Base-by-base conservation (phyloP, 2,329 filamentous ascomycete species). In the Colletotrichum orbiculare region DNA sequence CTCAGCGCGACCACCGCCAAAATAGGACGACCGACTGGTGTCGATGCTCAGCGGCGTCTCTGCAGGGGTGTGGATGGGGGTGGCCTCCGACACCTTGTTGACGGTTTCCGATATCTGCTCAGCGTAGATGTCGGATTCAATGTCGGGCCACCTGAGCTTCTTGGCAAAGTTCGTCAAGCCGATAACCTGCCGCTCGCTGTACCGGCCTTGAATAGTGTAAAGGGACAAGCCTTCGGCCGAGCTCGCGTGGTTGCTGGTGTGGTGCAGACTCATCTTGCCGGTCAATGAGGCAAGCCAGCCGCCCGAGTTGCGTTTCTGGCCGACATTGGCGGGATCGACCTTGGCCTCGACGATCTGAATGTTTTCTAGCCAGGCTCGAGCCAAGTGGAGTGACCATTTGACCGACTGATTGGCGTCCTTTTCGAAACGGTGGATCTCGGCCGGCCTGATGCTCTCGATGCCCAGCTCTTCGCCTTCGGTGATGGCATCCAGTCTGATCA, bases 291-390 rank as follows among this genome's bases (percentile, higher is more conserved):
- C 85, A 38, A 90, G 76, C 87, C 87, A 90, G 46, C 83, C 75
- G 52, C 73, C 71, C 71, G 72, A 73, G 61, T 70, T 77, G 55
- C 71, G 69, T 33, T 60, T 61, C 39, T 64, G 62, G 8, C 39
- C 42, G 39, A 72, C 60, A 64, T 69, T 35, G 66, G 67, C 17
- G 68, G 72, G 38, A 59, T 69, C 61, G 11, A 69, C 45, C 47
- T 69, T 67, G n/a, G 54, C 60, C 43, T 69, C 84, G 55, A 83
- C 80, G 33, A 91, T 79, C 8, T 83, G 82, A 37, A 91, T 88
- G 65, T 91, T 91, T 67, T 90, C 86, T n/a, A 91, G 81, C 88
- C 89, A 91, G 47, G 83, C 82, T 34, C 87, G 81, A 13, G 89
- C 89, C 38, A 91, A 79, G 45, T 90, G 79, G 43, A 91, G 76